Base-by-base conservation (phyloP, 2,329 filamentous ascomycete species). In the Aureobasidium musti region DNA sequence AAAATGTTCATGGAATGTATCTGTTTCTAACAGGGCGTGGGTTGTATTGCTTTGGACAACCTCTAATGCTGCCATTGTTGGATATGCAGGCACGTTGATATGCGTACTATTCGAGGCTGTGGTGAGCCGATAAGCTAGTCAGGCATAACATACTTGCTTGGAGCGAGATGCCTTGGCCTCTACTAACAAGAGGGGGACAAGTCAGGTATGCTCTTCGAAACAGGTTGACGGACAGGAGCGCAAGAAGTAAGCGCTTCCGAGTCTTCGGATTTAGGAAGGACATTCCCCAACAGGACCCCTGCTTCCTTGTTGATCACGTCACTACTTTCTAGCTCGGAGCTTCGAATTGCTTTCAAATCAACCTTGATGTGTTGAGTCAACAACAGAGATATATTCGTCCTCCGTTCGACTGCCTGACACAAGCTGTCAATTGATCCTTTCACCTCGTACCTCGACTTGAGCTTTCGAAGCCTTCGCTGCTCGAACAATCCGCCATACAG, bases 291-390 rank as follows among this genome's bases (percentile, higher is more conserved):
- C 1, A 5, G 11, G 14, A 47, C 43, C 43, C 43, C 43, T 64
- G n/a, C 35, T 39, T 39, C 35, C 35, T 17, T 6, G 35, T 54
- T 19, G 13, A 54, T 54, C 33, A 54, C 52, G 33, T 54, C 52
- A 54, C 19, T 39, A 21, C 19, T 35, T 13, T 17, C 53, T 8
- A n/a, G 5, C 35, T 21, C 17, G 14, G 19, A 59, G 54, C 54
- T 59, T 59, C 23, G 8, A 33, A 13, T 57, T 59, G 54, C 54
- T 59, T 59, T 59, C 54, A 59, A 59, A 59, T 45, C 54, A 59
- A 59, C 54, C 54, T 59, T 59, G 54, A 59, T 59, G 52, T 56
- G 35, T 30, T 47, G 49, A 59, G 54, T 59, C 54, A 59, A 59
- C 54, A 59, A 14, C 23, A 30, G 6, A 13, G 10, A 21, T 45